phyloP scores from a whole-genome alignment of 2,329 filamentous ascomycete species.

The Phoma herbarum region DNA sequence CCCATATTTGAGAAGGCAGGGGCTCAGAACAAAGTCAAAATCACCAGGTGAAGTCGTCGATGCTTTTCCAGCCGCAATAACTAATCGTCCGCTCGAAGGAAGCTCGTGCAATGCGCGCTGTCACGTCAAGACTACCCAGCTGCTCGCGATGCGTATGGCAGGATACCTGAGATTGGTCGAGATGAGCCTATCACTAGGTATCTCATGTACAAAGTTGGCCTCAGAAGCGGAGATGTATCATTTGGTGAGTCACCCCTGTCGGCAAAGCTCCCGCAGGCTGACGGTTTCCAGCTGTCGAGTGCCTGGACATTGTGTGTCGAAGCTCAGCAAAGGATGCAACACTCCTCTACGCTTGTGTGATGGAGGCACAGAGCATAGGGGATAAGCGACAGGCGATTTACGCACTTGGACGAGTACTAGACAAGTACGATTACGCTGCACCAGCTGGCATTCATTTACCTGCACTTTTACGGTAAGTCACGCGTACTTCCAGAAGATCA shows the following conservation, averaged over 20 bases:
- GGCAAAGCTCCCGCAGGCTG: constrained; percentile 4
- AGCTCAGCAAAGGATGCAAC: constrained; percentile 63
- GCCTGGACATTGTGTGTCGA: constrained; percentile 68
- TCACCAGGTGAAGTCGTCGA: constrained; percentile 64
- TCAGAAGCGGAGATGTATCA: constrained; percentile 66
- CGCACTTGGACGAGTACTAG: constrained; percentile 68
- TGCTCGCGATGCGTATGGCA: constrained; percentile 64
- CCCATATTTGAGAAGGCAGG: constrained; percentile 71
- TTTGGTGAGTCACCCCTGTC: constrained; percentile 51
- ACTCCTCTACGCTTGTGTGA: constrained; percentile 80
- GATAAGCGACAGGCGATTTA: constrained; percentile 68
- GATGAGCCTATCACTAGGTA: constrained; percentile 74
- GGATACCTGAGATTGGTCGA: constrained; percentile 67
- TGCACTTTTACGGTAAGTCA: constrained; percentile 68
- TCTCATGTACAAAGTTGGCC: constrained; percentile 76
- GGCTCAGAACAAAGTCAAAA: constrained; percentile 71
- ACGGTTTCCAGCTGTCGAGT: constrained; percentile 63
- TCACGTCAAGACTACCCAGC: constrained; percentile 63
- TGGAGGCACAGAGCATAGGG: constrained; percentile 75
- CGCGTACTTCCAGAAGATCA: constrained; percentile 10
- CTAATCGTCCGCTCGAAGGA: constrained; percentile 60
- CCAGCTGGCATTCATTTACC: constrained; percentile 66
- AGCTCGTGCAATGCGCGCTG: constrained; percentile 75
- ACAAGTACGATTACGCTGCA: constrained; percentile 61
- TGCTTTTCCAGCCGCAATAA: not conserved